Base-by-base conservation (phyloP, 2,329 filamentous ascomycete species). In the Cercospora janseana region DNA sequence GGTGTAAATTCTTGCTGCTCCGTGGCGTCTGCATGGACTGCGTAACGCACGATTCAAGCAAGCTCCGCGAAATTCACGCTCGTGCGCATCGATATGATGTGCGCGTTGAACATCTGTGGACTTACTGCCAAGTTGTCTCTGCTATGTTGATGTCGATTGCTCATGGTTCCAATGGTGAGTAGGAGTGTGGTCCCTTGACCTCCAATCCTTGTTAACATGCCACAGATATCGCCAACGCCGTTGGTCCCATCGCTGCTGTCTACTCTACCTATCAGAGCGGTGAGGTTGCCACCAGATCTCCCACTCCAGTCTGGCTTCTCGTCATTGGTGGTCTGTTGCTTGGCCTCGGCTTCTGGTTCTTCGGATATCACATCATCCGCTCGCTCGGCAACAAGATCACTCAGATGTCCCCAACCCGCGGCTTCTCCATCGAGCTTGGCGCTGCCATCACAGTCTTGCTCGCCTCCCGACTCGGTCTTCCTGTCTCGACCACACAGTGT, bases 71-170 rank as follows among this genome's bases (percentile, higher is more conserved):
- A n/a, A 48, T 54, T 29, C 79, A 83, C 62, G 78, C 79, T 10
- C 75, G 71, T 9, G 79, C 77, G 2, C 67, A 73, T 13, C 79
- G 82, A 61, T 84, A 78, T 66, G 78, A 83, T 60, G 82, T 82
- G 66, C 75, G 76, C 52, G 72, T 77, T 54, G 81, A 84, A 66
- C 79, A 79, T 67, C 74, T 78, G 9, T 86, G 83, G 70, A 82
- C 80, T 3, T 86, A 82, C 61, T 74, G 83, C 60, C 82, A 85
- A 67, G 64, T 86, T 52, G 66, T 84, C 51, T 84, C 82, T 15
- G 84, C 84, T 50, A 83, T 81, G 70, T 86, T 83, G 52, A 83
- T 82, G 29, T 85, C 82, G 1, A 86, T 87, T 58, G 81, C 82
- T 1, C 84, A 85, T 67, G 82, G 82, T 13, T 79, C 80, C 54